Base-by-base conservation (phyloP, 331 rosid genomes). In the Quercus phellos region DNA sequence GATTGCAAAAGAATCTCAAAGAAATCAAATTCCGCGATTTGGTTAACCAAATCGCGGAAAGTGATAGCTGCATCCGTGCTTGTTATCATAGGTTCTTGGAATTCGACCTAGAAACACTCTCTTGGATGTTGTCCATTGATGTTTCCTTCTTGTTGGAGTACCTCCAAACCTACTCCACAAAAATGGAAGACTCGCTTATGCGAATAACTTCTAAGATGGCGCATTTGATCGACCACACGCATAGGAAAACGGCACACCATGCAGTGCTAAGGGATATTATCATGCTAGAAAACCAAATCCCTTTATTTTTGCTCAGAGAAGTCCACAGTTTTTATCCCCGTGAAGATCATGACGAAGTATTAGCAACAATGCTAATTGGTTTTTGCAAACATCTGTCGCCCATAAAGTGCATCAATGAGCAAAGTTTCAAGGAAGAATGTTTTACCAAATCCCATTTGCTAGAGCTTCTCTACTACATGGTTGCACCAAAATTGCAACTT, bases 241-340 rank as follows among this genome's bases (percentile, higher is more conserved):
- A 69, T 10, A 74, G 70, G 43, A 58, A 58, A 32, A 19, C 70
- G 0, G 6, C 14, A 30, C 56, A 74, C 42, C 38, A 74, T 3
- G 78, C 55, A 8, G 43, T 74, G 18, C 78, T 74, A 2, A 58
- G 70, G 32, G 78, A 74, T 43, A 2, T 74, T 13, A 43, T 59
- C 16, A 74, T 59, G 78, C 24, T 74, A 22, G 78, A 59, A 35
- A 74, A 74, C 55, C 78, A 59, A 74, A 74, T 59, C 35, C 70
- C 70, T 58, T 56, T 60, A 8, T 74, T 60, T 56, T 24, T 74
- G 43, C 38, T 38, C 10, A 74, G 43, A 26, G 46, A 74, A 34
- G 64, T 72, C 18, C 43, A 51, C 26, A 26, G 10, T 2, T 27
- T 51, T 51, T 6, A 27, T 72, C 61, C 27, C 6, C 2, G 17